Percentiles rank a stretch among this genome's conserved stretches.
Evolutionary conservation across 2,329 filamentous ascomycete genomes (phyloP).

Genomic region (Setomelanomma holmii): DNA sequence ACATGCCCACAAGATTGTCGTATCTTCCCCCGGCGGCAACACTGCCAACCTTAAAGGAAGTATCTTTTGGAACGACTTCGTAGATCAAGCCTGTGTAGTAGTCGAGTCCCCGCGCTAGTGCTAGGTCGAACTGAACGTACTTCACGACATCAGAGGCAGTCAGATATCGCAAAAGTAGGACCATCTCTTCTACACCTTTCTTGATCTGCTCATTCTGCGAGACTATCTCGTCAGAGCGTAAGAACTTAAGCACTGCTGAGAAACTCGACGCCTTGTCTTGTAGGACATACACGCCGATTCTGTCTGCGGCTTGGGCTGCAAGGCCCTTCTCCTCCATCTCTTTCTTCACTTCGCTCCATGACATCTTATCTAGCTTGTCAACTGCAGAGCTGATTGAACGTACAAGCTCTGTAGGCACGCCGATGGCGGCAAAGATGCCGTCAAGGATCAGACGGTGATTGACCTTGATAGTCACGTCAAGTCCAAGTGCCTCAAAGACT

Average conservation of each 20-base stretch:
- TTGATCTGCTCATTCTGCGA: constrained; percentile 75
- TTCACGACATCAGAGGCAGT: constrained; percentile 74
- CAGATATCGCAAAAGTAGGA: constrained; percentile 78
- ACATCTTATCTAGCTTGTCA: constrained; percentile 88
- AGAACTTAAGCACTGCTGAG: constrained; percentile 16
- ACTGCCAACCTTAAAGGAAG: constrained; percentile 54
- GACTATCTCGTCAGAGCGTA: constrained; percentile 71
- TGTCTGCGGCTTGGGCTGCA: constrained; percentile 75
- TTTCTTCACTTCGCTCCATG: constrained; percentile 83
- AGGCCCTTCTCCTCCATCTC: constrained; percentile 93
- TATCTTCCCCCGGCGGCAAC: constrained; percentile 71
- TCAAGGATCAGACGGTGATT: constrained; percentile 92
- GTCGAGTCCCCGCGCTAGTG: constrained; percentile 82
- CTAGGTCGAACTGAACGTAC: constrained; percentile 82
- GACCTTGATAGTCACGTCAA: constrained; percentile 80
- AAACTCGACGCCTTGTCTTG: constrained; percentile 70
- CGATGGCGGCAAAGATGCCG: constrained; percentile 84
- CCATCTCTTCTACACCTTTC: constrained; percentile 79
- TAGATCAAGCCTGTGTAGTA: constrained; percentile 89
- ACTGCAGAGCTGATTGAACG: constrained; percentile 86
- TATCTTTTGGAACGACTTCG: constrained; percentile 80
- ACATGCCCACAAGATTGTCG: constrained; percentile 90
- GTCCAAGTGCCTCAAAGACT: constrained; percentile 79
- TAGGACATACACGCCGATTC: constrained; percentile 82
- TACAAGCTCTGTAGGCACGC: constrained; percentile 83